Percentiles rank a stretch among this genome's conserved stretches.
These are phyloP conservation scores for Solanum clarkiae DNA, from an alignment of 257 asterid species.

Conservation along the genomic window DNA sequence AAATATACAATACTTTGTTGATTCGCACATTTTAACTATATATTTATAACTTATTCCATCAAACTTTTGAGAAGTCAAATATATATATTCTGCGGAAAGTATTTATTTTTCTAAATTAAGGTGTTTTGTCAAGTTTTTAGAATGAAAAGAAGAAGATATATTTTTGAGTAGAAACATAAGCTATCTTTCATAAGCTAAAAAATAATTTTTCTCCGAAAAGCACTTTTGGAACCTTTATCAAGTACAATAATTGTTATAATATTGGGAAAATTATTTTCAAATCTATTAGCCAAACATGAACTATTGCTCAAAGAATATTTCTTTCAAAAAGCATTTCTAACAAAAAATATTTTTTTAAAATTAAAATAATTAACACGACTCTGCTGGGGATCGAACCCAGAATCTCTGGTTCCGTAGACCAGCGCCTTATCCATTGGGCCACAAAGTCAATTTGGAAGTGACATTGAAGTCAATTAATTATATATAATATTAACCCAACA, in stretches of 20 bases:
- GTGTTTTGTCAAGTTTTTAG: not conserved
- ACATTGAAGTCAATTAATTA: too few relatives aligned
- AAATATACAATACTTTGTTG: too few relatives aligned
- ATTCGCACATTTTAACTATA: too few relatives aligned
- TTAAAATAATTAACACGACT: constrained; percentile 25
- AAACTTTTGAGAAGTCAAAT: not conserved
- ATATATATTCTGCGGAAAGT: fast-evolving
- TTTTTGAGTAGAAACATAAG: not conserved
- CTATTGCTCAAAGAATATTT: too few relatives aligned
- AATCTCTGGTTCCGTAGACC: constrained; percentile 99
- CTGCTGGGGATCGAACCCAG: constrained; percentile 99
- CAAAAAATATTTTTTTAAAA: too few relatives aligned
- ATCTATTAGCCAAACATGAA: not conserved
- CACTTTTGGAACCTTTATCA: too few relatives aligned
- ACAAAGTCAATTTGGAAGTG: not conserved
- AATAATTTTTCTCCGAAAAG: too few relatives aligned
- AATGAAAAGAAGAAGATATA: not conserved
- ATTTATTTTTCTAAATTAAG: not conserved
- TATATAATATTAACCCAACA: too few relatives aligned
- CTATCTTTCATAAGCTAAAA: not conserved
- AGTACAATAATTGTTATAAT: not conserved
- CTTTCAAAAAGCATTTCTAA: too few relatives aligned
- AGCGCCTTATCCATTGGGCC: constrained; percentile 99
- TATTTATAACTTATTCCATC: too few relatives aligned
- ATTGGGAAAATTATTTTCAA: not conserved